Evolutionary conservation across 441 rosid genomes (phyloP).

Genomic region (Erodium texanum): DNA sequence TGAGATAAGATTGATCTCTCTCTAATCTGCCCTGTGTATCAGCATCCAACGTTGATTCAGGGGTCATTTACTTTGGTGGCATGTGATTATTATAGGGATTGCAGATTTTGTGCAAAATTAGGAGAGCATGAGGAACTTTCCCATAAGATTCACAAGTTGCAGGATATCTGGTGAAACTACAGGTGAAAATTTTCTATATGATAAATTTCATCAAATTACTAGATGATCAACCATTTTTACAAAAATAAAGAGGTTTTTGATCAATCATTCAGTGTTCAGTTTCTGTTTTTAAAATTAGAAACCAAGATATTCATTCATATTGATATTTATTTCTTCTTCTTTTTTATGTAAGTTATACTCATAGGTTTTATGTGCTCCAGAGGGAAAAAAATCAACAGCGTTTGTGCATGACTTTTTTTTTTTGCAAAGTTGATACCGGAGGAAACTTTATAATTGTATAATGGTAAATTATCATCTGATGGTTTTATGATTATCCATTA

Average conservation of each 20-base stretch:
- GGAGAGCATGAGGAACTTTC: not conserved
- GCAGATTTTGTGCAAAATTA: constrained; percentile 2
- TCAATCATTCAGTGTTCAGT: not conserved
- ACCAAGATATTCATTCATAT: not conserved
- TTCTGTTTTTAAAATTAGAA: constrained; percentile 1
- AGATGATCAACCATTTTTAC: not conserved
- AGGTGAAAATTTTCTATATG: not conserved
- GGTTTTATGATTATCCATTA: not conserved
- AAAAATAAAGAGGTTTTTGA: not conserved
- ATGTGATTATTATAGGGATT: not conserved
- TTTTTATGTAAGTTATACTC: not conserved
- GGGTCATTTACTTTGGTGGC: not conserved
- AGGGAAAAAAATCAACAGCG: not conserved
- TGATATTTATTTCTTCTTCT: too few relatives aligned
- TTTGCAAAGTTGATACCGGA: not conserved
- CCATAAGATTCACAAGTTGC: not conserved
- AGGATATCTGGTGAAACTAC: not conserved
- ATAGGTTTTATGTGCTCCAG: constrained; percentile 4
- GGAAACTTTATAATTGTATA: not conserved
- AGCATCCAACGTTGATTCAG: not conserved
- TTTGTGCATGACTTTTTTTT: not conserved
- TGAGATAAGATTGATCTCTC: not conserved
- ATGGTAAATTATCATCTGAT: not conserved
- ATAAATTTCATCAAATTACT: not conserved
- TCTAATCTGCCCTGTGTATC: not conserved